Percentiles rank a stretch among this genome's conserved stretches.
Evolutionary conservation across 805 yeast species (phyloP).

Genomic region (Kuraishia floccosa): DNA sequence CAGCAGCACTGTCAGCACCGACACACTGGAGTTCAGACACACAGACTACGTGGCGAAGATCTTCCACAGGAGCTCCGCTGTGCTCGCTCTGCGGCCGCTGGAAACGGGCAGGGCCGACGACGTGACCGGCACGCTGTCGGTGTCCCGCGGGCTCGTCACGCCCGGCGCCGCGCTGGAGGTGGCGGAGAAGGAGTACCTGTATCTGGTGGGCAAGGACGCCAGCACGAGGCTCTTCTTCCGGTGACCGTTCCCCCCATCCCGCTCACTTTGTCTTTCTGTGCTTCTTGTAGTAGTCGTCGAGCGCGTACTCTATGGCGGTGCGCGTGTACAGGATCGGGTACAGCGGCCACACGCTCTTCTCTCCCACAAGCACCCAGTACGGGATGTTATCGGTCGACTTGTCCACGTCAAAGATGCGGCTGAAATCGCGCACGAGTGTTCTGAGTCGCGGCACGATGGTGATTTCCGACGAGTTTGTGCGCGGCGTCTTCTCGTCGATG

Average conservation of each 20-base stretch:
- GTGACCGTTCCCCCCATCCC: slow-evolving; percentile 9
- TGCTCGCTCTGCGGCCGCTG: slow-evolving; percentile 53
- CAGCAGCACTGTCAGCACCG: slow-evolving; percentile 4
- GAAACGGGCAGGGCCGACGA: slow-evolving; percentile 77
- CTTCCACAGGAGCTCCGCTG: slow-evolving; percentile 36
- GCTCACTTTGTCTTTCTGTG: slow-evolving; percentile 10
- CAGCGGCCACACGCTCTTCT: slow-evolving; percentile 87
- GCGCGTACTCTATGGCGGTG: slow-evolving; percentile 79
- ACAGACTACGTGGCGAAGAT: slow-evolving; percentile 35
- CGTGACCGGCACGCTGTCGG: slow-evolving; percentile 59
- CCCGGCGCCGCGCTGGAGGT: slow-evolving; percentile 14
- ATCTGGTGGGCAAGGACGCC: slow-evolving; percentile 44
- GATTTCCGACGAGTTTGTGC: slow-evolving; percentile 64
- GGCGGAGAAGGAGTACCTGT: slow-evolving; percentile 54
- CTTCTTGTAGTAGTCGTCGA: slow-evolving; percentile 58
- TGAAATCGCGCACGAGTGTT: slow-evolving; percentile 57
- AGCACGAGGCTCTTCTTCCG: slow-evolving; percentile 31
- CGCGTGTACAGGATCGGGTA: slow-evolving; percentile 77
- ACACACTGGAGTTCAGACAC: slow-evolving; percentile 7
- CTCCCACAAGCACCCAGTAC: slow-evolving; percentile 88
- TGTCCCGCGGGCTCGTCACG: slow-evolving; percentile 44
- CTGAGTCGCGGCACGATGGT: slow-evolving; percentile 84
- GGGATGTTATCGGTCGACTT: slow-evolving; percentile 62
- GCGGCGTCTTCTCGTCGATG: slow-evolving; percentile 80
- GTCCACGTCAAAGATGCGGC: slow-evolving; percentile 69